Evolutionary conservation across 2,329 filamentous ascomycete genomes (phyloP).

Genomic region (Furcasterigmium sp.): DNA sequence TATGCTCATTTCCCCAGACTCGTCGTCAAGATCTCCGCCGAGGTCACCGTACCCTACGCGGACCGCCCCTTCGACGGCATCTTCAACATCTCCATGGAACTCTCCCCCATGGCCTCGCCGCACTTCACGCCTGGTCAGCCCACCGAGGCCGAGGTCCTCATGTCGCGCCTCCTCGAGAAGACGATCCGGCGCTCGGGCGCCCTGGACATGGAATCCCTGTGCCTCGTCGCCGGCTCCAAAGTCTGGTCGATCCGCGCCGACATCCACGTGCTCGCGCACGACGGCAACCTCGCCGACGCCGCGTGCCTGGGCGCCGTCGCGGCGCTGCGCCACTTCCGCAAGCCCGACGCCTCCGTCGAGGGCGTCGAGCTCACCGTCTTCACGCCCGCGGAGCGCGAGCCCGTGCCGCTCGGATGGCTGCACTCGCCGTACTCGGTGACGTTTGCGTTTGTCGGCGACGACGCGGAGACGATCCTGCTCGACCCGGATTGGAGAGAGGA

Average conservation of each 20-base stretch:
- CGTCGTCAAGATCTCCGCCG: constrained; percentile 77
- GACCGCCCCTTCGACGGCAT: constrained; percentile 94
- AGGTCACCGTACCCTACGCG: constrained; percentile 77
- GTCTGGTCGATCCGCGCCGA: constrained; percentile 90
- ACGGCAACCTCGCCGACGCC: constrained; percentile 84
- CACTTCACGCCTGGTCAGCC: constrained; percentile 82
- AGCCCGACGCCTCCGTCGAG: constrained; percentile 82
- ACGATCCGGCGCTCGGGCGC: constrained; percentile 88
- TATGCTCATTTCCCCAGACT: constrained; percentile 49
- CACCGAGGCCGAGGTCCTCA: constrained; percentile 76
- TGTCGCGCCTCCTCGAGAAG: constrained; percentile 88
- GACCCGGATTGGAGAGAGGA: constrained; percentile 73
- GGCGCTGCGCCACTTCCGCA: constrained; percentile 83
- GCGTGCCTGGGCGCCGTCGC: constrained; percentile 84
- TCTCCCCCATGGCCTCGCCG: constrained; percentile 87
- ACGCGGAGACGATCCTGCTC: constrained; percentile 65
- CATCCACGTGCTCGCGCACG: constrained; percentile 84
- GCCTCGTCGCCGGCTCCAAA: constrained; percentile 83
- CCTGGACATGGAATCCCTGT: constrained; percentile 92
- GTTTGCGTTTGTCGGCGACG: constrained; percentile 75
- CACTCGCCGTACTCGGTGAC: constrained; percentile 91
- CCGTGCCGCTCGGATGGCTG: constrained; percentile 82
- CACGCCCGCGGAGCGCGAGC: constrained; percentile 78
- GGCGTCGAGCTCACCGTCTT: constrained; percentile 83
- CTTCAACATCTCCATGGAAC: constrained; percentile 87